Evolutionary conservation across 371 early-diverging fungal genomes (phyloP).

Genomic region (Mortierella sp.): DNA sequence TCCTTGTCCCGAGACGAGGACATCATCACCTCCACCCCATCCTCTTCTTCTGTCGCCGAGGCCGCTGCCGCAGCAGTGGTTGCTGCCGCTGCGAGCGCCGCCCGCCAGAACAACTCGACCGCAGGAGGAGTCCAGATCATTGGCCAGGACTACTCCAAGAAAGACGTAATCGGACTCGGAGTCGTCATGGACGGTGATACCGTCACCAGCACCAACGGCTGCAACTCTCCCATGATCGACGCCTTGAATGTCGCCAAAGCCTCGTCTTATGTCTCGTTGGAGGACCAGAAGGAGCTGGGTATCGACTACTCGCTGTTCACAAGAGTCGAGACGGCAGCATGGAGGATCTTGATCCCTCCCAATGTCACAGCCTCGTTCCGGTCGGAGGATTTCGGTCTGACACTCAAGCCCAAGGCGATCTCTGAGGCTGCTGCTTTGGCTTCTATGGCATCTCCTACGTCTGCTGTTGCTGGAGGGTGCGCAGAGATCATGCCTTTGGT

Average conservation of each 20-base stretch:
- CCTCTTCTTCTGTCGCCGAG: background rate
- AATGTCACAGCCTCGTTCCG: conserved; percentile 45
- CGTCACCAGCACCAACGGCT: background rate
- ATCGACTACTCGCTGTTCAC: conserved; percentile 54
- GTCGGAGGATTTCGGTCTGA: conserved; percentile 49
- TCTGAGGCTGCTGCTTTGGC: background rate
- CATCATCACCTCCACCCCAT: background rate
- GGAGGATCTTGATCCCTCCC: conserved; percentile 52
- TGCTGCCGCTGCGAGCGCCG: conserved; percentile 40
- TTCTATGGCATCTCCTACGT: background rate
- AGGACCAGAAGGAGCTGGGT: conserved; percentile 46
- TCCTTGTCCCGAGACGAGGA: conserved; percentile 22
- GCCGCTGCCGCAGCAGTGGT: conserved; percentile 21
- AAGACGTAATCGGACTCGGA: background rate
- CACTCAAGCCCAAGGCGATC: conserved; percentile 33
- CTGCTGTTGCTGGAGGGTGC: background rate
- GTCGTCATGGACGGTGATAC: background rate
- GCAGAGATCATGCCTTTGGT: background rate
- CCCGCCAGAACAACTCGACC: conserved; percentile 17
- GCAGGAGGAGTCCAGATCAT: conserved; percentile 19
- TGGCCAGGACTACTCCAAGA: conserved; percentile 21
- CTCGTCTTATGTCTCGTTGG: conserved; percentile 26
- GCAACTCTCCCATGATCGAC: conserved; percentile 29
- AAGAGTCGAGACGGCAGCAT: conserved; percentile 47
- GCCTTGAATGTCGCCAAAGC: conserved; percentile 34